Evolutionary conservation across 371 early-diverging fungal species (phyloP).

Genomic region (Lichtheimia ornata): DNA sequence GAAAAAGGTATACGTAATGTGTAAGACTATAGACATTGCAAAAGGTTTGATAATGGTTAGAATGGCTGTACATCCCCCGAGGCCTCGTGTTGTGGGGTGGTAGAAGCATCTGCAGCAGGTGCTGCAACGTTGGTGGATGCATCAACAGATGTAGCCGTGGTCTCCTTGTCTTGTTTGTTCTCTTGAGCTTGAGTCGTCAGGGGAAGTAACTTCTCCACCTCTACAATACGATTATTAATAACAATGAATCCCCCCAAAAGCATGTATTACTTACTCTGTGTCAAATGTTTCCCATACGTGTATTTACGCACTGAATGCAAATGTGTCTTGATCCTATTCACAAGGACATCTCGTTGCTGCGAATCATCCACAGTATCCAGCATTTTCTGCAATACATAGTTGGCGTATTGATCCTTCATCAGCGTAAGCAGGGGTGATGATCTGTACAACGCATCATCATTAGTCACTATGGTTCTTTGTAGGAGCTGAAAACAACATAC

Average conservation of each 20-base stretch:
- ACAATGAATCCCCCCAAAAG: not conserved
- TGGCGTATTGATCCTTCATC: slow-evolving; percentile 99
- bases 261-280: slow-evolving; percentile 57
- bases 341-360: slow-evolving; percentile 80
- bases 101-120: no score
- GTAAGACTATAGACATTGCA: no score
- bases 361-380: slow-evolving; percentile 91
- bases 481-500: slow-evolving; percentile 29
- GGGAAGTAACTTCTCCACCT: slow-evolving; percentile 19
- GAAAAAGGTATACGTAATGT: no score
- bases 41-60: no score
- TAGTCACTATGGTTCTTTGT: not conserved
- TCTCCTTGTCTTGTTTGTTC: not conserved
- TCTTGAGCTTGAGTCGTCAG: slow-evolving; percentile 9
- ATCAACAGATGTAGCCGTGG: not conserved
- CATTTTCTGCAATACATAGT: slow-evolving; percentile 99
- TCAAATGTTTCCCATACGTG: slow-evolving; percentile 97
- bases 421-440: slow-evolving; percentile 83
- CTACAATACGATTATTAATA: not conserved
- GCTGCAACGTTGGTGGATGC: no score
- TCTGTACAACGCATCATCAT: slow-evolving; percentile 29
- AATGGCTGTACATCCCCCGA: no score
- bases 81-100: no score
- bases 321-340: slow-evolving; percentile 89
- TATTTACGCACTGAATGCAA: slow-evolving; percentile 89